Evolutionary conservation across 2,329 filamentous ascomycete species (phyloP), one percentile per base, ranked within the genome.

Genomic region (Alternaria brassicicola): DNA sequence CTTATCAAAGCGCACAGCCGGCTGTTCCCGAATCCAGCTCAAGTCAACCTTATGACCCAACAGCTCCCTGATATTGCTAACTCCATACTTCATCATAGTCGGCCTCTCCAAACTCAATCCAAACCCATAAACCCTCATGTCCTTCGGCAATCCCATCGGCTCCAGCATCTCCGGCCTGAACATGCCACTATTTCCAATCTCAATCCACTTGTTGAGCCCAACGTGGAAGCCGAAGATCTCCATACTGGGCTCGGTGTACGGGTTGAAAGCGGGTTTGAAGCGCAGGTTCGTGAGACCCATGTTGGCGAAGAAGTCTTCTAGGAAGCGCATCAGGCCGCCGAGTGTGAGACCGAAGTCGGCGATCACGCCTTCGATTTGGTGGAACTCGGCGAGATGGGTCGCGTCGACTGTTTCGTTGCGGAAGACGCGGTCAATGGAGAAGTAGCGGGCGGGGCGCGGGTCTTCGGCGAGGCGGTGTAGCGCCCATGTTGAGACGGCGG

Each of bases 141-240:
- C 91, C 80, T 89, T 92, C 23, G 93, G 93, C 72, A 98, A 79
- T 31, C 94, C 94, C 93, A 97, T 97, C 5, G 93, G 84, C 80
- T 97, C 90, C 73, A 97, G 79, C 94, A 98, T 97, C 80, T 99
- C 95, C 2, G 95, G 93, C 66, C 95, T 86, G 88, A 99, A 99
- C 93, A 99, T 98, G 64, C 95, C 95, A 70, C 90, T 94, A 82
- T 99, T 98, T 59, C 95, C 95, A 75, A 98, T 98, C 82, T 98
- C 95, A 25, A 98, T 92, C 81, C 96, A 89, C 50, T 65, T 62
- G 59, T 68, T 65, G 36, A 74, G 67, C 8, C 71, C 94, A 72
- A 89, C 86, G 83, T 98, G 95, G 83, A 89, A 98, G 66, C 91
- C 92, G 81, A 98, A 99, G 67, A 99, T 96, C 80, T 99, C 95